These are phyloP conservation scores for Barnettozyma salicaria DNA, from an alignment of 805 yeast species.

Conservation along the genomic window DNA sequence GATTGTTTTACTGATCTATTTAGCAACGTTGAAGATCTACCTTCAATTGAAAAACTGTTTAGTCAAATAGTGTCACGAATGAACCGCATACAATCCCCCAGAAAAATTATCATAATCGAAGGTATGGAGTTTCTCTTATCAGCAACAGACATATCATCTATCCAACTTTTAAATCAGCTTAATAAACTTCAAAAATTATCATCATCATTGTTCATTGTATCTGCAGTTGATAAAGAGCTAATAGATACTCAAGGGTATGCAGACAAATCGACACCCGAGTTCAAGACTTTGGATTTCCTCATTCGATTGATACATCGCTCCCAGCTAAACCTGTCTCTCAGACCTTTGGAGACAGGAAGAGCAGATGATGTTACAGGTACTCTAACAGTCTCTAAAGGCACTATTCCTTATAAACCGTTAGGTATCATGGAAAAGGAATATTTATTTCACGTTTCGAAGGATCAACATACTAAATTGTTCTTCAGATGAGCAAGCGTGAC, in stretches of 20 bases:
- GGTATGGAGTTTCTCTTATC: constrained; percentile 41
- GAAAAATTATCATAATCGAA: constrained; percentile 37
- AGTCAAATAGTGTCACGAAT: constrained; percentile 11
- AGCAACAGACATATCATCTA: constrained; percentile 34
- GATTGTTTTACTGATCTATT: constrained; percentile 46
- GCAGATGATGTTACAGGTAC: constrained; percentile 81
- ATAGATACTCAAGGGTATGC: constrained; percentile 25
- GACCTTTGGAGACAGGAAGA: constrained; percentile 72
- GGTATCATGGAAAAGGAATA: constrained; percentile 55
- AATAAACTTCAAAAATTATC: constrained; percentile 30
- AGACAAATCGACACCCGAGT: constrained; percentile 30
- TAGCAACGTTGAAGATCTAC: constrained; percentile 27
- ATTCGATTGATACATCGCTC: constrained; percentile 45
- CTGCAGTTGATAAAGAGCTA: constrained; percentile 37
- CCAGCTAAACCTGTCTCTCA: constrained; percentile 45
- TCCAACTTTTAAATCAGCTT: constrained; percentile 32
- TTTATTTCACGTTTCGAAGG: constrained; percentile 52
- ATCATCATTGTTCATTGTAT: constrained; percentile 32
- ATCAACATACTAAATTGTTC: constrained; percentile 36
- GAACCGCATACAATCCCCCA: not conserved
- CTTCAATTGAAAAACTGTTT: constrained; percentile 13
- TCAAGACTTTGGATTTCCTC: constrained; percentile 42
- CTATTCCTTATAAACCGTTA: constrained; percentile 15
- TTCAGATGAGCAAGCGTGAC: constrained; percentile 27
- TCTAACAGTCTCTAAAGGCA: constrained; percentile 52